Percentiles rank a stretch among this genome's conserved stretches.
Conservation (phyloP, 345 rosid species). For the Rubroshorea leprosula region DNA sequence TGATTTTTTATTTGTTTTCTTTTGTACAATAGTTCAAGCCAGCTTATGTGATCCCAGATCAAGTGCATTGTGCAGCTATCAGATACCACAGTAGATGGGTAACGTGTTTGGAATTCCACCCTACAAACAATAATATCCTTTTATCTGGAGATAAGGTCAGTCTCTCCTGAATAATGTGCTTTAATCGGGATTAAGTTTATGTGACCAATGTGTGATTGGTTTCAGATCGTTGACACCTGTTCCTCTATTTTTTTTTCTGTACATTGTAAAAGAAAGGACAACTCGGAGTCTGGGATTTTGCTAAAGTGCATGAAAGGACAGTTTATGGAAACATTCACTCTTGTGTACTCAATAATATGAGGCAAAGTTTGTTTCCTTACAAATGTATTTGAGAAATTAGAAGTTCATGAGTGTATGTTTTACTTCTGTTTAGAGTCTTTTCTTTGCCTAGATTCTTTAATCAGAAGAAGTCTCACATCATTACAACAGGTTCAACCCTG, state of each 20-base stretch:
- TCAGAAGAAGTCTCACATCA: neutral
- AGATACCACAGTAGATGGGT: slow-evolving; percentile 93
- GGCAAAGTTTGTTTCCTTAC: slow-evolving; percentile 39
- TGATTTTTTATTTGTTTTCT: no score
- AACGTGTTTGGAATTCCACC: slow-evolving; percentile 94
- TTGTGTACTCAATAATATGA: slow-evolving; percentile 84
- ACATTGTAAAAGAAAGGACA: slow-evolving; percentile 75
- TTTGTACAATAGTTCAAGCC: slow-evolving; percentile 52
- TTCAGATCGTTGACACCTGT: neutral
- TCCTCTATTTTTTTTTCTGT: slow-evolving; percentile 5
- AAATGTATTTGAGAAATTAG: no score
- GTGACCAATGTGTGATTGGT: neutral
- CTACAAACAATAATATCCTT: slow-evolving; percentile 73
- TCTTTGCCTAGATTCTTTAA: no score
- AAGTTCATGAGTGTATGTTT: no score
- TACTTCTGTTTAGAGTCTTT: no score
- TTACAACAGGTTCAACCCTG: slow-evolving; percentile 67
- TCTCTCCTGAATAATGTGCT: neutral
- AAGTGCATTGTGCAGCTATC: slow-evolving; percentile 79
- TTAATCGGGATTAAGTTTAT: neutral
- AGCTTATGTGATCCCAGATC: slow-evolving; percentile 67
- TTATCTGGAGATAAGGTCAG: slow-evolving; percentile 93
- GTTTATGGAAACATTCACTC: slow-evolving; percentile 79
- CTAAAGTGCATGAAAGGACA: slow-evolving; percentile 75
- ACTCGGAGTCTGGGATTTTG: slow-evolving; percentile 94